These are phyloP conservation scores for Candida argentea DNA, from an alignment of 805 yeast species.

Conservation along the genomic window DNA sequence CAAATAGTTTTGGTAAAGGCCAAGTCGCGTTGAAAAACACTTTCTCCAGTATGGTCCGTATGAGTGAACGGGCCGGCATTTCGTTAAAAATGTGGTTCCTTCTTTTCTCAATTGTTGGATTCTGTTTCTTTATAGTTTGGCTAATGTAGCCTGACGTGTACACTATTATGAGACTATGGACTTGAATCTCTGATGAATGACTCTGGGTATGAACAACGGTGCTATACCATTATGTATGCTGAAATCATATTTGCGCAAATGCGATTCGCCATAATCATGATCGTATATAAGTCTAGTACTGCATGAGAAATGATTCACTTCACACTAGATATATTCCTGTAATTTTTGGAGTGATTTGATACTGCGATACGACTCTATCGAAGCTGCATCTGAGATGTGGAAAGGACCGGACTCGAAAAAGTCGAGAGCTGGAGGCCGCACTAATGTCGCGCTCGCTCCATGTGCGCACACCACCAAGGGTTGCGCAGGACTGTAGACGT, in stretches of 20 bases:
- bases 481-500: conserved; percentile 6
- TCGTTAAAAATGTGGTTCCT: conserved; percentile 35
- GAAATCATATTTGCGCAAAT: neutral
- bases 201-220: too few relatives aligned
- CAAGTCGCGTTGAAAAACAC: conserved; percentile 31
- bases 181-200: too few relatives aligned
- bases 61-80: conserved; percentile 38
- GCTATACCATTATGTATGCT: too few relatives aligned
- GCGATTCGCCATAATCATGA: neutral
- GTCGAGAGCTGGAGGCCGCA: too few relatives aligned
- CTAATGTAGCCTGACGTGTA: conserved; percentile 14
- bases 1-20: conserved; percentile 30
- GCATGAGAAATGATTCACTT: too few relatives aligned
- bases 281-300: conserved; percentile 3
- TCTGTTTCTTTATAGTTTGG: conserved; percentile 36
- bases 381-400: too few relatives aligned
- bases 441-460: too few relatives aligned
- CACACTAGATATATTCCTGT: too few relatives aligned
- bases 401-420: conserved; percentile 6
- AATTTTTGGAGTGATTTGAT: too few relatives aligned
- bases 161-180: too few relatives aligned
- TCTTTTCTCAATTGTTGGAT: conserved; percentile 25
- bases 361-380: too few relatives aligned
- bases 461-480: too few relatives aligned
- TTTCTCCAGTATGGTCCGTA: conserved; percentile 31